Percentiles rank a stretch among this genome's conserved stretches.
phyloP scores from a whole-genome alignment of 2,329 filamentous ascomycete species.

The Pseudopithomyces chartarum region DNA sequence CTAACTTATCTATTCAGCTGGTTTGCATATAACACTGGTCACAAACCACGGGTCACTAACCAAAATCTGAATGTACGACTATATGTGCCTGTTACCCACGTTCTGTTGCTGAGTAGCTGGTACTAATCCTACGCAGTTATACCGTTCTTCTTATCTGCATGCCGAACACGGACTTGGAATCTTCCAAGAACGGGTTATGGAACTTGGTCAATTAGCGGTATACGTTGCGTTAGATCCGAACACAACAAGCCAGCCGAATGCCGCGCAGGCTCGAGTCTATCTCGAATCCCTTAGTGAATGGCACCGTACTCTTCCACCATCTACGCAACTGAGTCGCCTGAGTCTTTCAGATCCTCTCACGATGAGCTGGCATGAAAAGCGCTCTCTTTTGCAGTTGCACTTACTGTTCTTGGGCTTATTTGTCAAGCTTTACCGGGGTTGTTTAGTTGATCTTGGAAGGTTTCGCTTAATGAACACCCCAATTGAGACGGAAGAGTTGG shows the following conservation, averaged over 20 bases:
- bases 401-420: constrained; percentile 13
- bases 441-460: constrained; percentile 9
- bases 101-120: not conserved
- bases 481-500: not conserved
- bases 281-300: constrained; percentile 5
- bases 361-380: constrained; percentile 9
- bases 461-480: constrained; percentile 3
- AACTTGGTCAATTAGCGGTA: constrained; percentile 13
- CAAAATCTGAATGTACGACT: constrained; percentile 8
- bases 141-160: not conserved
- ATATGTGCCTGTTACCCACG: not conserved
- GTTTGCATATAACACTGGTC: constrained; percentile 11
- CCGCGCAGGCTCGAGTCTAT: constrained; percentile 2
- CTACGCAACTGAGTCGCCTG: constrained; percentile 15
- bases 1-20: constrained; percentile 8
- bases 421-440: constrained; percentile 5
- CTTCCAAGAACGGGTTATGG: not conserved
- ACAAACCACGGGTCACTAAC: constrained; percentile 7
- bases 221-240: constrained; percentile 12
- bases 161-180: not conserved
- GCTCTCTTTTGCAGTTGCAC: constrained; percentile 12
- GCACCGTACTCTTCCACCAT: constrained; percentile 15
- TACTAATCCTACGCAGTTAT: not conserved
- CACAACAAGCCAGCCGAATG: not conserved
- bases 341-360: constrained; percentile 10